Evolutionary conservation across 2,329 filamentous ascomycete genomes (phyloP), one percentile per base, ranked within the genome.

Genomic region (Incumbomyces delicatus): DNA sequence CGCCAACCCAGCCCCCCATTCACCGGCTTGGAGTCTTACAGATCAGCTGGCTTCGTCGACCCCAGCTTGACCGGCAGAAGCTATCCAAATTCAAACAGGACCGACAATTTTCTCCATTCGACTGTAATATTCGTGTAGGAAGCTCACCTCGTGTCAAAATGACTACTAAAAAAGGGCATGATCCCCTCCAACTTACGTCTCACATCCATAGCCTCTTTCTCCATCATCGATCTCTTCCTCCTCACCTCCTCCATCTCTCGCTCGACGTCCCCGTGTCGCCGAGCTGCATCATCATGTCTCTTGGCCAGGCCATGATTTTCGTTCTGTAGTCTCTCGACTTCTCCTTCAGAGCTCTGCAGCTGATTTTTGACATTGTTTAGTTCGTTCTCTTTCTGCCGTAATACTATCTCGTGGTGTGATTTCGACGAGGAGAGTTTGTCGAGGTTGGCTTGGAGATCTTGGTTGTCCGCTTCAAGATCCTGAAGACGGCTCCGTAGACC

Each of bases 361-460:
- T 98, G 92, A 10, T 81, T 80, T 56, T 88, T 87, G 30, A 96
- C 74, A 38, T 96, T 75, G 0, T 83, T 77, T 16, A 98, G 72
- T 61, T 98, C 94, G 63, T 89, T 95, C 61, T 98, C 92, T 63
- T 96, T 98, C 49, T 85, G 83, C 18, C 88, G 78, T 18, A 98
- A 84, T 36, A 96, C 77, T 58, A 96, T 90, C 65, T 98, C 92
- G 55, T 95, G 96, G 60, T 89, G 87, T 0, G 88, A 94, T 1
- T 90, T 95, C 0, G 90, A 95, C 41, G 87, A 81, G 0, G 92
- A 92, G 14, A 98, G 72, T 55, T 95, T 82, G 0, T 85, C 77
- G 44, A 98, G 80, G 58, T 95, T 88, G 57, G 88, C 79, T 45
- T 94, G 83, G 39, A 94, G 78, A 37, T 85, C 80, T 11, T 80